Evolutionary conservation across 495 filamentous ascomycete genomes (phyloP).

Genomic region (Arthonia radiata): DNA sequence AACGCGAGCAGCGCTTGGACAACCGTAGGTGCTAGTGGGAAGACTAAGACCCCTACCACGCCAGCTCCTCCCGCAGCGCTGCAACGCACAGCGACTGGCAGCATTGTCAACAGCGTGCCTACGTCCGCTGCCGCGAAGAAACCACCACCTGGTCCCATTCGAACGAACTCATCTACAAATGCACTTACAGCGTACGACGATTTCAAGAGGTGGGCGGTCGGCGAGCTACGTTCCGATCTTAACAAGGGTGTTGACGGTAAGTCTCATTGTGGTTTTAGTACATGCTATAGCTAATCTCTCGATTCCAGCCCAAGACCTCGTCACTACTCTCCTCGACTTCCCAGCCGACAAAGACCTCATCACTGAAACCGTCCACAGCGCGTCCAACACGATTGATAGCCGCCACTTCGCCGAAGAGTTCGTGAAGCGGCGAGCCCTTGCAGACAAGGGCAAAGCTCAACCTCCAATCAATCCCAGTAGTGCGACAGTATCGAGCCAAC

Average conservation of each 20-base stretch:
- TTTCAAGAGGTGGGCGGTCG: conserved; percentile 77
- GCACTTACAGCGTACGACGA: conserved; percentile 48
- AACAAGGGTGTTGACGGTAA: conserved; percentile 35
- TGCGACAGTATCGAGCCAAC: conserved; percentile 1
- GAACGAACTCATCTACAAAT: too few species aligned
- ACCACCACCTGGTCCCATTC: conserved; percentile 8
- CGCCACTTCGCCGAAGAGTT: conserved; percentile 89
- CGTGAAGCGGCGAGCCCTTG: conserved; percentile 70
- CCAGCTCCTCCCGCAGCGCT: conserved; percentile 21
- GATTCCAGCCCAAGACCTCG: conserved; percentile 51
- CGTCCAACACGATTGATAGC: conserved; percentile 66
- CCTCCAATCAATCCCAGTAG: conserved; percentile 14
- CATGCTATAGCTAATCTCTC: conserved; percentile 8
- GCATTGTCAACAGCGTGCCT: conserved; percentile 26
- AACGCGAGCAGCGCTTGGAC: conserved; percentile 50
- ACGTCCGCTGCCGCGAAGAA: conserved; percentile 13
- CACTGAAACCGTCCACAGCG: conserved; percentile 66
- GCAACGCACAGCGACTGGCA: conserved; percentile 25
- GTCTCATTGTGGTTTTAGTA: conserved; percentile 2
- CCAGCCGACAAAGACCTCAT: conserved; percentile 59
- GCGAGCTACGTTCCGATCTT: conserved; percentile 37
- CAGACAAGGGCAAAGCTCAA: conserved; percentile 56
- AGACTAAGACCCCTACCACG: conserved; percentile 48
- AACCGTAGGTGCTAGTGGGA: conserved; percentile 85
- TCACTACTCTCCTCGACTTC: conserved; percentile 43